A percentile compares a stretch with the other conserved stretches of the same genome.
Evolutionary conservation across 768 basidiomycete species (phyloP).

Genomic region (Lepiota brunneoincarnata): DNA sequence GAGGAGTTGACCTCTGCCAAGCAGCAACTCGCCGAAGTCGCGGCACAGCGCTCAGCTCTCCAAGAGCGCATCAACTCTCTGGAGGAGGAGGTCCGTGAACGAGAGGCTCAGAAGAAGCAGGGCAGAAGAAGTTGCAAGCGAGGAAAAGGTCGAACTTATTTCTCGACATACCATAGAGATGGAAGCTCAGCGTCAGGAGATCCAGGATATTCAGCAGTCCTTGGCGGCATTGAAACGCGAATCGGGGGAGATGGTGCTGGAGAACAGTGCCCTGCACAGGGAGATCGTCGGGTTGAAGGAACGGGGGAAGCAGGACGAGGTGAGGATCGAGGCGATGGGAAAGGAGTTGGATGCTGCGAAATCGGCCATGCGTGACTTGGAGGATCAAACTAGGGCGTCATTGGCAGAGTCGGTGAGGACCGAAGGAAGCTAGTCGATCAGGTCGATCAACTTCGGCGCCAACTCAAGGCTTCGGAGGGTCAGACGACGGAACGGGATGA

Average conservation of each 20-base stretch:
- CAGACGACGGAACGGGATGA: neutral
- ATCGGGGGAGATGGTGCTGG: neutral
- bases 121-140: neutral
- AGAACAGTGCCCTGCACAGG: neutral
- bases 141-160: neutral
- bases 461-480: neutral
- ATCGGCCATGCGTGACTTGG: neutral
- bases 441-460: neutral
- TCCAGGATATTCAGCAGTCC: constrained; percentile 3
- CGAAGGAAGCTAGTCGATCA: neutral
- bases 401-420: neutral
- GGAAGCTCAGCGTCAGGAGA: neutral
- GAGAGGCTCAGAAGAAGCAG: neutral
- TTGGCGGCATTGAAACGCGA: neutral
- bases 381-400: neutral
- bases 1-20: neutral
- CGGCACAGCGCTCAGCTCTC: neutral
- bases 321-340: neutral
- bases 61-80: neutral
- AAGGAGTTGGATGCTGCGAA: neutral
- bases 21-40: neutral
- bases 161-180: neutral
- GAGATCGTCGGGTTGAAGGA: neutral
- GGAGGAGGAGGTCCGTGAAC: neutral
- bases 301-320: neutral